Base-by-base conservation (phyloP, 495 filamentous ascomycete species). In the Aspergillus panamensis region DNA sequence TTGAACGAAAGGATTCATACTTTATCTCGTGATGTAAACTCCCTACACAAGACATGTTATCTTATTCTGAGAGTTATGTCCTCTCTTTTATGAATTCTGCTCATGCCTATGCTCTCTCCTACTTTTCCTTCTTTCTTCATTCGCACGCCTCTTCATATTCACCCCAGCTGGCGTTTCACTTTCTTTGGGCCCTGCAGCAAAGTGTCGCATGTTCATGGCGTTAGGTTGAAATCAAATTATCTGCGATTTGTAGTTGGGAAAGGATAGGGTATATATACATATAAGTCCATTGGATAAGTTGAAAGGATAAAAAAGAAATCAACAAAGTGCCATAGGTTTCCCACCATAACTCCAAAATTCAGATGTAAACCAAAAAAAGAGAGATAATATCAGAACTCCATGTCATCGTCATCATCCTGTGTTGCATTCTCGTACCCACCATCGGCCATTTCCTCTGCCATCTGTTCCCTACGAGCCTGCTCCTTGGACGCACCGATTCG, bases 401-500 rank as follows among this genome's bases (percentile, higher is more conserved):
- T 79, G 49, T 77, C 73, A 50, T 77, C 76, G n/a, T 76, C 70
- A 51, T 77, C 69, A 50, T 75, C 73, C 50, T 77, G 73, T 25
- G 72, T 73, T 8, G 55, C 73, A 50, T 71, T 61, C 42, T 71
- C 62, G 45, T 77, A 75, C 14, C 66, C 74, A 32, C 70, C 70
- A 59, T 69, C 72, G 29, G 72, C 70, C 58, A 69, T 70, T 56
- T 75, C 71, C 42, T 77, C 75, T 8, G 74, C 75, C 69, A 79
- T 57, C 45, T 77, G 73, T 62, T 79, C 76, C 32, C 76, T 66
- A 10, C 76, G 72, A 3, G 73, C 75, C 65, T 79, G 76, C 62
- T 79, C 76, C 60, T 74, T 77, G 0, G 76, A 79, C 8, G 73
- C 70, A 29, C 76, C 76, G 51, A 79, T 77, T 66, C 68, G 72